Base-by-base conservation (phyloP, 495 filamentous ascomycete species). In the Aspergillus wentii region DNA sequence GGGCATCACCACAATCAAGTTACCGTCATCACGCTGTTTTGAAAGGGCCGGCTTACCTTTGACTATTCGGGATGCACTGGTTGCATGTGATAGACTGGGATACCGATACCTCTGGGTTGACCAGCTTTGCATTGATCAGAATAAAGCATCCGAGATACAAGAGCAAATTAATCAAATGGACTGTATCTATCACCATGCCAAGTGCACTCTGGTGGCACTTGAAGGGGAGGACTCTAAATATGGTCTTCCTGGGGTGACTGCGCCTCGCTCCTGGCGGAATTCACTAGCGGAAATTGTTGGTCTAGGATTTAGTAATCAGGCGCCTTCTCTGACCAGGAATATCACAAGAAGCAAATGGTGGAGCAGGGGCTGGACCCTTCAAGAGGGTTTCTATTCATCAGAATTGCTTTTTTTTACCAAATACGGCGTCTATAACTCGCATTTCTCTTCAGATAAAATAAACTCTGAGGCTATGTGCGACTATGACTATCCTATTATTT, bases 21-120 rank as follows among this genome's bases (percentile, higher is more conserved):
- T 28, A 13, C 25, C 25, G 2, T 9, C 25, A 13, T 28, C 25
- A 28, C 9, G 25, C 25, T 13, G 10, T 13, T 28, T 28, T 13
- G 14, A 35, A 17, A 5, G 33, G 5, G 14, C 15, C 4, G 13
- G 14, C 2, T 17, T 59, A 0, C 52, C 58, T 0, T 21, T 17
- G 26, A 59, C 55, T 0, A 50, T 63, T 25, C n/a, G 35, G 7
- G 49, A 63, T 30, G 54, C 59, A 0, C 44, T 57, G 30, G 15
- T 13, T 0, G 36, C 56, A 2, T 48, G 48, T 8, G 42, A 17
- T 1, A 8, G 23, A 3, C 30, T 61, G 3, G 44, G 44, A 9
- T 47, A 38, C 8, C 33, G 18, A n/a, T 61, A 59, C 22, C 32
- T 61, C 18, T 61, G 49, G 54, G 35, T 61, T 8, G 54, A 59